Conservation (phyloP, 805 yeast genomes). For the Grigorovia transvaalensis region DNA sequence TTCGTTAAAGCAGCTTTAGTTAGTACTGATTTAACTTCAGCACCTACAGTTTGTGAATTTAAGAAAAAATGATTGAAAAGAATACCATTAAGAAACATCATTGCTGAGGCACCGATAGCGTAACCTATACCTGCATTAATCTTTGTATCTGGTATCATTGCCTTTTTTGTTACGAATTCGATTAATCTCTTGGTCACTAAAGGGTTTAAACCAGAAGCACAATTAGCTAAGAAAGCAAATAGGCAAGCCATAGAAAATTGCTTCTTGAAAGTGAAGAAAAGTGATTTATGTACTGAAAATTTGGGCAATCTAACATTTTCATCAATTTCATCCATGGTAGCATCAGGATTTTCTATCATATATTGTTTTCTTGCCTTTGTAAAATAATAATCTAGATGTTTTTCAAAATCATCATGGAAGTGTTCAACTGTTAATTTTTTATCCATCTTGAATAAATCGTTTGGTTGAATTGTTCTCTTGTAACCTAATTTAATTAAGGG, state of each 20-base stretch:
- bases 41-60: slow-evolving; percentile 53
- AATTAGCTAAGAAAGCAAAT: slow-evolving; percentile 40
- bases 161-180: slow-evolving; percentile 46
- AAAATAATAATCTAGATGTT: slow-evolving; percentile 26
- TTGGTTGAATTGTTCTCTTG: slow-evolving; percentile 56
- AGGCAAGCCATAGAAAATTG: slow-evolving; percentile 37
- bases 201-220: slow-evolving; percentile 46
- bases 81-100: slow-evolving; percentile 42
- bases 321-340: slow-evolving; percentile 32
- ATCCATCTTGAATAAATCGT: slow-evolving; percentile 45
- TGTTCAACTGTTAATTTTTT: slow-evolving; percentile 34
- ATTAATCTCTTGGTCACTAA: slow-evolving; percentile 56
- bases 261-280: slow-evolving; percentile 40
- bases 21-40: slow-evolving; percentile 56
- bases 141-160: slow-evolving; percentile 32
- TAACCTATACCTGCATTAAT: slow-evolving; percentile 63
- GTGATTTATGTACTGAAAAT: slow-evolving; percentile 31
- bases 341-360: slow-evolving; percentile 24
- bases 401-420: slow-evolving; percentile 31
- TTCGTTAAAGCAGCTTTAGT: slow-evolving; percentile 64
- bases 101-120: slow-evolving; percentile 54
- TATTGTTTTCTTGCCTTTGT: slow-evolving; percentile 27
- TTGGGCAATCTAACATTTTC: slow-evolving; percentile 21
- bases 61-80: slow-evolving; percentile 56
- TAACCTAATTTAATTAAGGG: slow-evolving; percentile 61